Conservation (phyloP, 75 land plant genomes). For the Azolla pinnata region DNA sequence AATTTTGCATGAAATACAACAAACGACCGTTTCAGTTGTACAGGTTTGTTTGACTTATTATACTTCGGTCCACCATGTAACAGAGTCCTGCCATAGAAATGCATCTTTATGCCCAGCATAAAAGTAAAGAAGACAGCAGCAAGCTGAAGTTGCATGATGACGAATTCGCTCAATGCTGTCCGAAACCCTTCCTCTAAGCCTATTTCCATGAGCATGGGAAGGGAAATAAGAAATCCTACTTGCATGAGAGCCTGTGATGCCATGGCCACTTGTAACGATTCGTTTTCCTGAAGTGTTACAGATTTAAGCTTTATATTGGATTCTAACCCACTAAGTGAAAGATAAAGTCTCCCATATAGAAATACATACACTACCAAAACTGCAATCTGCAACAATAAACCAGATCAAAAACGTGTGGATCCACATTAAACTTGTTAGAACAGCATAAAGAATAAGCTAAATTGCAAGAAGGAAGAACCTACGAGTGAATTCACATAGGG, state of each 20-base stretch:
- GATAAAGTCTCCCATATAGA: conserved; percentile 85
- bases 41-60: conserved; percentile 79
- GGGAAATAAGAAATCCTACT: conserved; percentile 78
- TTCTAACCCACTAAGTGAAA: conserved; percentile 92
- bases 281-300: conserved; percentile 38
- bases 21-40: too few species aligned
- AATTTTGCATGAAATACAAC: conserved; percentile 93
- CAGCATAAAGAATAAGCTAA: too few species aligned
- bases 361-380: conserved; percentile 86
- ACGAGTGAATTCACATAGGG: conserved; percentile 82
- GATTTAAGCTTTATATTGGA: conserved; percentile 36
- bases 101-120: conserved; percentile 86
- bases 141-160: conserved; percentile 89
- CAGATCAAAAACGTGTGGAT: not conserved
- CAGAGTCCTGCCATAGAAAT: conserved; percentile 90
- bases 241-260: conserved; percentile 98
- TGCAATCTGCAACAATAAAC: conserved; percentile 47
- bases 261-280: conserved; percentile 67
- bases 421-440: too few species aligned
- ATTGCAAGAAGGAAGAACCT: conserved; percentile 8
- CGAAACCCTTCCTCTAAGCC: conserved; percentile 90
- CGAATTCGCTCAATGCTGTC: conserved; percentile 82
- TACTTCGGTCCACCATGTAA: conserved; percentile 96
- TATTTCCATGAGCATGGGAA: conserved; percentile 98
- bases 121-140: conserved; percentile 97